phyloP scores from a whole-genome alignment of 2,329 filamentous ascomycete genomes.

The Nothomitra cinnamomea region DNA sequence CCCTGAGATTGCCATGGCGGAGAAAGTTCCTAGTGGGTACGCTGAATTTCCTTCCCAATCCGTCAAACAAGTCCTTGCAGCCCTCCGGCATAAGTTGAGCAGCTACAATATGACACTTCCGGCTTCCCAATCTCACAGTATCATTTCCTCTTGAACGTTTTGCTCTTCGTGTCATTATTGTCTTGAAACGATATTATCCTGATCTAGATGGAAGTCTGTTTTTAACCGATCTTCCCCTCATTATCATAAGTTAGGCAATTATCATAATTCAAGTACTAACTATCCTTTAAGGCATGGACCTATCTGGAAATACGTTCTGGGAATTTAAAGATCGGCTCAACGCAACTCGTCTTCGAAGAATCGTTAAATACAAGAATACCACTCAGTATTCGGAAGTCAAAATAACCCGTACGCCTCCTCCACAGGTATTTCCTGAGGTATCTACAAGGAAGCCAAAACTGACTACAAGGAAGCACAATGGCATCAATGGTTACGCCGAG shows the following conservation, averaged over 20 bases:
- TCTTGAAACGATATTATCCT: too few relatives aligned
- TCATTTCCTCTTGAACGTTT: too few relatives aligned
- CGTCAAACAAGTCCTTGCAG: too few relatives aligned
- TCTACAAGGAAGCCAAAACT: background rate
- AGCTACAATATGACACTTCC: too few relatives aligned
- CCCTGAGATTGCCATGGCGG: constrained; percentile 43
- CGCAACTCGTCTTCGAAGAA: constrained; percentile 35
- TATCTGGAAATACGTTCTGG: constrained; percentile 49
- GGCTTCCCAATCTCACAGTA: too few relatives aligned
- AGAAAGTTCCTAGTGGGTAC: constrained; percentile 39
- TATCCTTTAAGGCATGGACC: constrained; percentile 35
- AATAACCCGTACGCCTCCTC: constrained; percentile 26
- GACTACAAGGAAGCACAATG: constrained; percentile 30
- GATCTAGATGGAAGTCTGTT: too few relatives aligned
- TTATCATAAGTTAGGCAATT: too few relatives aligned
- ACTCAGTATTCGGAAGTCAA: constrained; percentile 42
- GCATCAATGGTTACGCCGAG: constrained; percentile 51
- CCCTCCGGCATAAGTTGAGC: too few relatives aligned
- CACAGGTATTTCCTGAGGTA: background rate
- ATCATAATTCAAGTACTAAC: too few relatives aligned
- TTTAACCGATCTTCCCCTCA: too few relatives aligned
- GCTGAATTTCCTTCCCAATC: constrained; percentile 13
- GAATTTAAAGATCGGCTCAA: constrained; percentile 44
- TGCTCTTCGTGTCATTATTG: too few relatives aligned
- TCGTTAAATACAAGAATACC: constrained; percentile 35